phyloP scores from a whole-genome alignment of 306 rosid genomes.

The Lathyrus aphaca region DNA sequence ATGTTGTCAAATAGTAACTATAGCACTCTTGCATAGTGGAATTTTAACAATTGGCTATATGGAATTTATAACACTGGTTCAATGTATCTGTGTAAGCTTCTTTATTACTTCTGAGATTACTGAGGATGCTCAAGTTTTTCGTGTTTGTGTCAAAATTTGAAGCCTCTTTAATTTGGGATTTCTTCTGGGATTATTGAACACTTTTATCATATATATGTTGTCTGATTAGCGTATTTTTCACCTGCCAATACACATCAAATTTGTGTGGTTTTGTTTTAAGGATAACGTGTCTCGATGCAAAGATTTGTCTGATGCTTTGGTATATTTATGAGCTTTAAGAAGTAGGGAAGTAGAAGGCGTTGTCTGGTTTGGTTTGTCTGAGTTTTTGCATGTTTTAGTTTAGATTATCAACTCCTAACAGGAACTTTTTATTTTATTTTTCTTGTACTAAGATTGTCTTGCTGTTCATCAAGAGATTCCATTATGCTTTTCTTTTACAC shows the following conservation, averaged over 20 bases:
- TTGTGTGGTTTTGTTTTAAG: not conserved
- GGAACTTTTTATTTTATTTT: not conserved
- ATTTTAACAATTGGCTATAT: no score
- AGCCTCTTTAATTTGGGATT: not conserved
- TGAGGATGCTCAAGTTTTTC: not conserved
- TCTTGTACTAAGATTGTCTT: not conserved
- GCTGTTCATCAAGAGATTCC: not conserved
- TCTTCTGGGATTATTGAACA: not conserved
- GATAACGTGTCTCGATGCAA: not conserved
- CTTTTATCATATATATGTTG: not conserved
- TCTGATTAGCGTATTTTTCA: not conserved
- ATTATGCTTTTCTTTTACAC: not conserved
- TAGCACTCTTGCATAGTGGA: no score
- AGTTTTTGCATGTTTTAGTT: no score
- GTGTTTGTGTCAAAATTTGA: slow-evolving; percentile 16
- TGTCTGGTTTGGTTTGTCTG: no score
- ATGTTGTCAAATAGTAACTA: no score
- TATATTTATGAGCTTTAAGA: not conserved
- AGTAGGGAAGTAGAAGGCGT: not conserved
- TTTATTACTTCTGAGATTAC: not conserved
- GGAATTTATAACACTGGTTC: no score
- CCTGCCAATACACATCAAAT: not conserved
- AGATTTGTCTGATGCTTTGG: not conserved
- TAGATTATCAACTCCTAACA: no score
- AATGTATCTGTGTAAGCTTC: not conserved